phyloP scores from a whole-genome alignment of 78 protist species.

The Guillardia theta region DNA sequence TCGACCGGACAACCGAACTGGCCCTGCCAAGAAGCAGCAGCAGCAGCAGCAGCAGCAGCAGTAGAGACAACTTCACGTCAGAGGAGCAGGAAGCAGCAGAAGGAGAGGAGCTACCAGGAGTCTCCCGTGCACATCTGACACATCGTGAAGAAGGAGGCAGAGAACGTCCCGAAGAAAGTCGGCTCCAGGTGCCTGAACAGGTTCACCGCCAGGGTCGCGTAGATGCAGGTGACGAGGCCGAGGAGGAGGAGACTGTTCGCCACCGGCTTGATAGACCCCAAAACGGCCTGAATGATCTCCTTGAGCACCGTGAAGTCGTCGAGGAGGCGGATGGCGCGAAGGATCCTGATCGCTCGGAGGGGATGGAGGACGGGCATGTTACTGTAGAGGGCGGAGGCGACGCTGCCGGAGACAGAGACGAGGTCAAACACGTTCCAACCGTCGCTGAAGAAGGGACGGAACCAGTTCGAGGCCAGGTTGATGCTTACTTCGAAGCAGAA shows the following conservation, averaged over 20 bases:
- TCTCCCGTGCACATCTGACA: no score
- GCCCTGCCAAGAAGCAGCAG: no score
- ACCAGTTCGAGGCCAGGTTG: not conserved
- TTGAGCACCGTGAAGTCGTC: not conserved
- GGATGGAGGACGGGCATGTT: not conserved
- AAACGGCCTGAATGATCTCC: not conserved
- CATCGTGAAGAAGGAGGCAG: no score
- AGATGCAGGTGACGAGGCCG: not conserved
- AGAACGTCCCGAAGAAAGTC: not conserved
- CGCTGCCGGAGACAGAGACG: not conserved
- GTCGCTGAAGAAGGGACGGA: not conserved
- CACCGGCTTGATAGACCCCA: not conserved
- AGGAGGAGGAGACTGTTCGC: not conserved
- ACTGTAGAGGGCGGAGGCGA: not conserved
- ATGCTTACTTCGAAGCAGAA: not conserved
- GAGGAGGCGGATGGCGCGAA: not conserved
- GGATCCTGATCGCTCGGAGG: not conserved
- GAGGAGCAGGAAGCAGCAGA: no score
- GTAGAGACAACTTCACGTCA: no score
- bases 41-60: no score
- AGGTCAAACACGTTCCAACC: slow-evolving; percentile 12
- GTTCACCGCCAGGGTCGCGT: not conserved
- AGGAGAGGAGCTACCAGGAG: no score
- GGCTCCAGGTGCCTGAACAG: not conserved
- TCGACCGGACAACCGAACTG: no score